Percentiles rank a stretch among this genome's conserved stretches.
These are phyloP conservation scores for Mikania micrantha DNA, from an alignment of 129 eudicot genomes.

Conservation along the genomic window DNA sequence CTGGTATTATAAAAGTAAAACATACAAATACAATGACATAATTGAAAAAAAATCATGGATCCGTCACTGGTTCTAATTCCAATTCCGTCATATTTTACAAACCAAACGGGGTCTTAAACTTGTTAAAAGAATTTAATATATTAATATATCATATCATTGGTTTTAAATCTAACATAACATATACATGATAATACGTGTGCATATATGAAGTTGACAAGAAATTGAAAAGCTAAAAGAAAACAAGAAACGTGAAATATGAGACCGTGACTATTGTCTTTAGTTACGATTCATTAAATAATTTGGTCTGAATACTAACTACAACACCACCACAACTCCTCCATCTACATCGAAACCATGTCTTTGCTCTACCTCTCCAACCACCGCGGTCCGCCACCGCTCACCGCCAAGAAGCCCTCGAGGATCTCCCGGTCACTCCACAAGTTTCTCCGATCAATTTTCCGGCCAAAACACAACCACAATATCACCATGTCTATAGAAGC, in stretches of 20 bases:
- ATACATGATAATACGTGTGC: neutral
- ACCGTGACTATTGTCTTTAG: constrained; percentile 65
- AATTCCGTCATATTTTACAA: too few relatives aligned
- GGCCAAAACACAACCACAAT: constrained; percentile 29
- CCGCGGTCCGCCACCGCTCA: constrained; percentile 25
- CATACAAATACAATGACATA: too few relatives aligned
- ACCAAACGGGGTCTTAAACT: too few relatives aligned
- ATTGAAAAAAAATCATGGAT: too few relatives aligned
- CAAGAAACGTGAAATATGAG: constrained; percentile 39
- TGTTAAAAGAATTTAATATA: too few relatives aligned
- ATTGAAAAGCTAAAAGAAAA: constrained; percentile 10
- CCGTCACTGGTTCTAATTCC: too few relatives aligned
- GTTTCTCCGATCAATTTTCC: constrained; percentile 50
- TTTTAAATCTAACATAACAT: too few relatives aligned
- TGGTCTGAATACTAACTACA: constrained; percentile 65
- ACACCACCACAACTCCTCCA: constrained; percentile 63
- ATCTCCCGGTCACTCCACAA: constrained; percentile 55
- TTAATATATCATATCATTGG: neutral
- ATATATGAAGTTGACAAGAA: constrained; percentile 18
- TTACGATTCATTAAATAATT: constrained; percentile 52
- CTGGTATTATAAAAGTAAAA: too few relatives aligned
- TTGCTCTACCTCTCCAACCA: constrained; percentile 68
- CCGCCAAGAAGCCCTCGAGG: constrained; percentile 32
- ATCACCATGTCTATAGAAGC: constrained; percentile 17
- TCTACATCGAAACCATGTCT: constrained; percentile 54